Evolutionary conservation across 495 filamentous ascomycete species (phyloP).

Genomic region (Symbiotaphrina buchneri): DNA sequence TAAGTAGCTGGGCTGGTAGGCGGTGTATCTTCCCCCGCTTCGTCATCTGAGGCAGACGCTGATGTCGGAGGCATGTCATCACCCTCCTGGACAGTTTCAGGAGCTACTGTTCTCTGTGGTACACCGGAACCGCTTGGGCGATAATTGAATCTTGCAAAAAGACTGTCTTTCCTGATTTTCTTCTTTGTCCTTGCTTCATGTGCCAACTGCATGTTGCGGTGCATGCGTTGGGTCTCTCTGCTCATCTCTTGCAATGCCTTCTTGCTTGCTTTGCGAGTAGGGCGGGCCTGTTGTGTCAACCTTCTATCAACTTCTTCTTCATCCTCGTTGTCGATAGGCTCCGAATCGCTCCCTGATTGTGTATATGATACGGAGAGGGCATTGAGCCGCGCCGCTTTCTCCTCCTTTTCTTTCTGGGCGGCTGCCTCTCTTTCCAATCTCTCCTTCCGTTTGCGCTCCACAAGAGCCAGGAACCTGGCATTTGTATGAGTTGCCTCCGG

Average conservation of each 20-base stretch:
- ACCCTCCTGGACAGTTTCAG: too few relatives aligned
- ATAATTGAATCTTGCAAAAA: constrained; percentile 62
- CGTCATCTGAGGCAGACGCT: constrained; percentile 21
- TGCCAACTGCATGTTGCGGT: constrained; percentile 71
- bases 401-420: constrained; percentile 25
- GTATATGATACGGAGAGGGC: too few relatives aligned
- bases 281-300: constrained; percentile 39
- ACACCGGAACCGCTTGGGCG: neutral
- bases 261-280: constrained; percentile 75
- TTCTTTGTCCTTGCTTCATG: constrained; percentile 81
- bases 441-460: constrained; percentile 48
- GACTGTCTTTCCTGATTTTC: constrained; percentile 64
- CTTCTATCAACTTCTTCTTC: constrained; percentile 33
- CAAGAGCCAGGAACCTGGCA: constrained; percentile 38
- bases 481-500: constrained; percentile 24
- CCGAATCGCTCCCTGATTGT: constrained; percentile 26
- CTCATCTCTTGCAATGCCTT: constrained; percentile 92
- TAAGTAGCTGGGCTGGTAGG: constrained; percentile 24
- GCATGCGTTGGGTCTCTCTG: constrained; percentile 78
- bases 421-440: constrained; percentile 40
- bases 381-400: too few relatives aligned
- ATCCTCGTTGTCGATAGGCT: too few relatives aligned
- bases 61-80: constrained; percentile 20
- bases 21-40: constrained; percentile 19
- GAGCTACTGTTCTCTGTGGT: constrained; percentile 6